Conservation (phyloP, 192 early-diverging fungal species). For the Geranomyces michiganensis region DNA sequence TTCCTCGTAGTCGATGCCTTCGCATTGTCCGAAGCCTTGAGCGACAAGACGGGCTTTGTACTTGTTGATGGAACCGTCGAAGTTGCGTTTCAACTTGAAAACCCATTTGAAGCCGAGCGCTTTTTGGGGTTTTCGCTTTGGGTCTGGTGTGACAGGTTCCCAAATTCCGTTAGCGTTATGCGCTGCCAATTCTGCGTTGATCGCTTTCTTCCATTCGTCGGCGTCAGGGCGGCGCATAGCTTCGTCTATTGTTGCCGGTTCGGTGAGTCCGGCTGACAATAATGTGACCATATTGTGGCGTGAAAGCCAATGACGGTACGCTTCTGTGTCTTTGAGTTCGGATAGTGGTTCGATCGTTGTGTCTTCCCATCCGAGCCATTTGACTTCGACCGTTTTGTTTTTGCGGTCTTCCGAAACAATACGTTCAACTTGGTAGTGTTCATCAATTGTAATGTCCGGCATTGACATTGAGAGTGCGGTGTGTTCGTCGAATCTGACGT, state of each 20-base stretch:
- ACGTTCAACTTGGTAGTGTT: no score
- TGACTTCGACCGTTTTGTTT: not conserved
- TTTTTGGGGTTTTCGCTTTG: not conserved
- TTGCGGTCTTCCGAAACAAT: not conserved
- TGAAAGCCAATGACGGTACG: no score
- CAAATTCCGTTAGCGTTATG: not conserved
- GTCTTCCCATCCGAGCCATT: not conserved
- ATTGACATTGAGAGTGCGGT: not conserved
- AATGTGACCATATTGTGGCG: no score
- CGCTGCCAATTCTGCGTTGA: not conserved
- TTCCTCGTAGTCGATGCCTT: conserved; percentile 44
- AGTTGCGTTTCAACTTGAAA: conserved; percentile 14
- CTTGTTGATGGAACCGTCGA: not conserved
- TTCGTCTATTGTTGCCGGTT: not conserved
- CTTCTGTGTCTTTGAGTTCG: no score
- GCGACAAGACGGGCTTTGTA: conserved; percentile 43
- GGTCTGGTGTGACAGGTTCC: not conserved
- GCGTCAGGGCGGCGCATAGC: not conserved
- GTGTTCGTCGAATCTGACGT: not conserved
- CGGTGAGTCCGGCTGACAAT: not conserved
- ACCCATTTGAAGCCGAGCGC: conserved; percentile 2
- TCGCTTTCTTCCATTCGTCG: not conserved
- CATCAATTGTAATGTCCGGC: no score
- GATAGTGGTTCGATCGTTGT: not conserved
- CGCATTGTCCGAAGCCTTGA: conserved; percentile 34